Base-by-base conservation (phyloP, 2,329 filamentous ascomycete genomes). In the Phialophora verrucosa region DNA sequence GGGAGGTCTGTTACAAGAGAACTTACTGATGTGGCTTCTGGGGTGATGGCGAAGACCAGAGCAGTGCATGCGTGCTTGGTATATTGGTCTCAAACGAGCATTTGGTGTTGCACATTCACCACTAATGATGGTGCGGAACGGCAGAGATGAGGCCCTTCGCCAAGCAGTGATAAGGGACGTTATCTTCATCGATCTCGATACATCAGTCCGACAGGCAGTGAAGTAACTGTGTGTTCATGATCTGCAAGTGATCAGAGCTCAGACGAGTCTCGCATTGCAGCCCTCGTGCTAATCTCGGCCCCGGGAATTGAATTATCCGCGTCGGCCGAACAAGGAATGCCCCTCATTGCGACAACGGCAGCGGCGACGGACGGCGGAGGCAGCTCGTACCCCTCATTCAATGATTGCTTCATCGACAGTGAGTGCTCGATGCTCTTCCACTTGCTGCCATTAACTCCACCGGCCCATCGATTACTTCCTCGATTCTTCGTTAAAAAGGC, bases 391-490 rank as follows among this genome's bases (percentile, higher is more conserved):
- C 38, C 38, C 38, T 44, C 38, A 44, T 44, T 44, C 38, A 17
- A 44, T 20, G 38, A 44, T 44, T 44, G 38, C 38, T 44, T 44
- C 38, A 51, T 51, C 25, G 23, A 23, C 49, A 51, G 3, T 5
- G 23, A 51, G 20, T 51, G 49, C 23, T 51, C 23, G 8, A 27
- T 27, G 38, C 38, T 42, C 35, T 17, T 38, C 35, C 35, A 17
- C 35, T 42, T 32, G 31, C 53, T n/a, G 27, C 14, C 44, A 11
- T 65, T 55, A 58, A 59, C 61, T 63, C 67, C 54, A 51, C 38
- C 51, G n/a, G 25, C 50, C 20, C 29, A 8, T 32, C 65, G 64
- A 67, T 67, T 65, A 65, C 64, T 35, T 66, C 56, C 50, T 56
- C 32, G 38, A 44, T 59, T 47, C 44, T 27, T 23, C 27, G 44